Evolutionary conservation across 495 filamentous ascomycete genomes (phyloP).

Genomic region (Penicillium verhagenii): DNA sequence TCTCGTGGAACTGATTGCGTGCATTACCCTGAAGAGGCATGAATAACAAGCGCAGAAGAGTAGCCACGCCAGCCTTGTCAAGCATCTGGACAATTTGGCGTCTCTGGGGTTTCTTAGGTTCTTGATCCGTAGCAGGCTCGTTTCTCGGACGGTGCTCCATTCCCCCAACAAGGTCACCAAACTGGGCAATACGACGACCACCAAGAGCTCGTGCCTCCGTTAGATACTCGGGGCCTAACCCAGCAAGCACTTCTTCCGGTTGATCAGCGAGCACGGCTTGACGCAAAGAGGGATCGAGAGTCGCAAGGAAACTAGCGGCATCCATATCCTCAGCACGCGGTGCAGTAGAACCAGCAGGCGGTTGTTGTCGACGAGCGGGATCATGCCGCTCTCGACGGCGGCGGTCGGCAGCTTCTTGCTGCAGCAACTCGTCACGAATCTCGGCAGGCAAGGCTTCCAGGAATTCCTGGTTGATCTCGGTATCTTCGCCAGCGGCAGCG

Average conservation of each 20-base stretch:
- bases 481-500: constrained; percentile 75
- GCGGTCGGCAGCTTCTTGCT: constrained; percentile 85
- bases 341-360: constrained; percentile 49
- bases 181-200: constrained; percentile 60
- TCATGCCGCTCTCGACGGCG: constrained; percentile 89
- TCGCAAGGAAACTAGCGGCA: constrained; percentile 85
- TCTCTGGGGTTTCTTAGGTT: constrained; percentile 67
- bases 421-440: constrained; percentile 83
- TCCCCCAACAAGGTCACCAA: constrained; percentile 49
- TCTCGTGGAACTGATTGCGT: constrained; percentile 74
- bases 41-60: constrained; percentile 94
- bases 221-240: constrained; percentile 80
- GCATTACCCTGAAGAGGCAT: constrained; percentile 83
- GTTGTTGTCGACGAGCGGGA: constrained; percentile 61
- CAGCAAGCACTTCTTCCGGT: constrained; percentile 81
- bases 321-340: constrained; percentile 85
- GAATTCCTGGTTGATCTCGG: constrained; percentile 90
- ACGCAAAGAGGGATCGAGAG: constrained; percentile 80
- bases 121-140: constrained; percentile 40
- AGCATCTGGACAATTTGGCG: constrained; percentile 90
- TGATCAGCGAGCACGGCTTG: constrained; percentile 87
- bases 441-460: constrained; percentile 87
- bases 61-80: constrained; percentile 93
- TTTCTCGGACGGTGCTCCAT: constrained; percentile 47
- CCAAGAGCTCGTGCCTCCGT: constrained; percentile 78